Percentiles rank a stretch among this genome's conserved stretches.
These are phyloP conservation scores for Dendrobium nobile DNA, from an alignment of 106 monocot species.

Conservation along the genomic window DNA sequence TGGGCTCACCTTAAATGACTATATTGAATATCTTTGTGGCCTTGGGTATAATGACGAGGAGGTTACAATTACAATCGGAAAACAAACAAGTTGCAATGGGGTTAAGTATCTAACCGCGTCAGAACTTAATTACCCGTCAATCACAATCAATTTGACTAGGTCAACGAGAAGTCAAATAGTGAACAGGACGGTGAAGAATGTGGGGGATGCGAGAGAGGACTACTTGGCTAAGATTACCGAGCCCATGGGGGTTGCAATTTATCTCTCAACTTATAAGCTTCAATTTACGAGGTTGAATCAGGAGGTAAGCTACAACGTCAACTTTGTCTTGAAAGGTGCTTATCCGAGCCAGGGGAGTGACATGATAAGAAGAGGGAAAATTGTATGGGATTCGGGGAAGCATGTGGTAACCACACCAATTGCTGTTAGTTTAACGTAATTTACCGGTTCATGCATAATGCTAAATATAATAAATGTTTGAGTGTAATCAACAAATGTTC, in stretches of 20 bases:
- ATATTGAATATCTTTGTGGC: conserved; percentile 5
- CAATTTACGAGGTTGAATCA: background rate
- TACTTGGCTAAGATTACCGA: background rate
- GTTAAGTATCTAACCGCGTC: background rate
- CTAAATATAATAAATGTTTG: too few relatives aligned
- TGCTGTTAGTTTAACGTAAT: background rate
- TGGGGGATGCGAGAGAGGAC: background rate
- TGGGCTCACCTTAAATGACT: background rate
- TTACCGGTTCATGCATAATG: too few relatives aligned
- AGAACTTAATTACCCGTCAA: conserved; percentile 16
- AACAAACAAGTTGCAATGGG: background rate
- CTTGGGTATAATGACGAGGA: conserved; percentile 7
- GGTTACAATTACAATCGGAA: background rate
- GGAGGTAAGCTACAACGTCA: background rate
- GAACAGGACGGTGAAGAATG: background rate
- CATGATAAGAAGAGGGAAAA: background rate
- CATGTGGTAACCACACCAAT: conserved; percentile 2
- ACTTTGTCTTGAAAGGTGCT: background rate
- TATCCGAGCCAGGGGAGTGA: too few relatives aligned
- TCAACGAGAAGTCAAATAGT: background rate
- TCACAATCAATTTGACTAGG: background rate
- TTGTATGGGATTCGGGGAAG: background rate
- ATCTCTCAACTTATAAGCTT: background rate
- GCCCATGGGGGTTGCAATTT: background rate
- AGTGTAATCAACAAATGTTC: too few relatives aligned